Evolutionary conservation across 2,329 filamentous ascomycete genomes (phyloP), one percentile per base, ranked within the genome.

Genomic region (Rhynchosporium graminicola): DNA sequence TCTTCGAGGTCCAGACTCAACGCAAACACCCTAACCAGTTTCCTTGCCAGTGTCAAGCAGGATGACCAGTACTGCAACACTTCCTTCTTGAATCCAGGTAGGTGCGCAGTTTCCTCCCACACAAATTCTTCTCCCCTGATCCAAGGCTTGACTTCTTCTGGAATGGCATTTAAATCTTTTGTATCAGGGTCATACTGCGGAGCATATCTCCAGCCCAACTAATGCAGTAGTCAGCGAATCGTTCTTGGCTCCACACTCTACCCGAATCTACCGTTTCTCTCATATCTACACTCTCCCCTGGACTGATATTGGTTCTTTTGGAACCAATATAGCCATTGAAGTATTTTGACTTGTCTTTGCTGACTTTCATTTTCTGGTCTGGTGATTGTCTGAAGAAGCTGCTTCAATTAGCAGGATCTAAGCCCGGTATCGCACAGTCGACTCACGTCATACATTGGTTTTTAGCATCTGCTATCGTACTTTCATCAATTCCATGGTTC

Each of bases 1-100:
- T 87, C 84, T 0, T 79, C 76, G 3, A 87, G 74, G 10, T 79
- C 78, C 2, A 87, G 76, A 4, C 80, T 80, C 2, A 87, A 75
- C 0, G 84, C 83, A 67, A 87, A 85, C 6, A 79, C 74, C 4
- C 76, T 75, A 2, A 83, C 78, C 38, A 87, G 70, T 42, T 76
- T 77, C 28, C 84, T 77, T 0, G 83, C 80, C 1, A 87, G 75
- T 0, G 67, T 74, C 10, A 87, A 74, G 43, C 80, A 81, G 6
- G 76, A 72, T 26, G 74, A 70, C 76, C 80, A 84, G 68, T 85
- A 83, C 0, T 67, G 66, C 8, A 83, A 67, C 2, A 79, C 73
- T 15, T 79, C 77, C 0, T 77, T 65, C 65, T 81, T 80, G 73
- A 86, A 84, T 5, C 71, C 69, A 10, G 80, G 79, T 0, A 83